Base-by-base conservation (phyloP, 306 rosid genomes). In the Mucuna pruriens region DNA sequence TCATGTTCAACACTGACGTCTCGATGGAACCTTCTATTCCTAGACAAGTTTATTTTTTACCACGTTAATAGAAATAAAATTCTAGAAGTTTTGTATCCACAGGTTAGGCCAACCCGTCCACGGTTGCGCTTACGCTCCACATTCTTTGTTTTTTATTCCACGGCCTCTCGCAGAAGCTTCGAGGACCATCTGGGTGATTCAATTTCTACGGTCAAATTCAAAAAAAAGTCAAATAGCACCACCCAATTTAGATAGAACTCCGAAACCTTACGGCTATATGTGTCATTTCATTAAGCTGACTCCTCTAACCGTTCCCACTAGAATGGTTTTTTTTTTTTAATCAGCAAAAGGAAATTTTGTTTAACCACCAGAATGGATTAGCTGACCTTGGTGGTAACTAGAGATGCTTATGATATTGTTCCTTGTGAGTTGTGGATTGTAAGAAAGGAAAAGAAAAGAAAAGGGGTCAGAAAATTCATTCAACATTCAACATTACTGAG, bases 81-180 rank as follows among this genome's bases (percentile, higher is more conserved):
- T 16, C 16, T 13, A 33, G 6, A 63, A 51, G 31, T 29, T 48
- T 71, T 58, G 44, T 81, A 77, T 76, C 70, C 78, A 58, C 22
- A 36, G n/a, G 19, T 22, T 8, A 15, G 38, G 25, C 65, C 31
- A 38, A 19, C 19, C 40, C 46, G 7, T 48, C 22, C 51, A 76
- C 76, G 77, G 31, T 19, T 63, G 80, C 39, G 34, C 74, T 80
- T 60, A 49, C 68, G 83, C 12, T 42, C 20, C 31, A 20, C 19
- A 31, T 51, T 74, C 0, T 40, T 11, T n/a, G 40, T 26, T 80
- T n/a, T n/a, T 49, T 42, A 20, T 33, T 16, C 54, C 9, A 17
- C 19, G 3, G 15, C 36, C 20, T 70, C 74, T 69, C 20, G 25
- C 1, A 75, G 85, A 86, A 75, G 73, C 80, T 86, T 79, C 87